phyloP scores from a whole-genome alignment of 192 early-diverging fungal genomes.

The Rhizophagus sp. region DNA sequence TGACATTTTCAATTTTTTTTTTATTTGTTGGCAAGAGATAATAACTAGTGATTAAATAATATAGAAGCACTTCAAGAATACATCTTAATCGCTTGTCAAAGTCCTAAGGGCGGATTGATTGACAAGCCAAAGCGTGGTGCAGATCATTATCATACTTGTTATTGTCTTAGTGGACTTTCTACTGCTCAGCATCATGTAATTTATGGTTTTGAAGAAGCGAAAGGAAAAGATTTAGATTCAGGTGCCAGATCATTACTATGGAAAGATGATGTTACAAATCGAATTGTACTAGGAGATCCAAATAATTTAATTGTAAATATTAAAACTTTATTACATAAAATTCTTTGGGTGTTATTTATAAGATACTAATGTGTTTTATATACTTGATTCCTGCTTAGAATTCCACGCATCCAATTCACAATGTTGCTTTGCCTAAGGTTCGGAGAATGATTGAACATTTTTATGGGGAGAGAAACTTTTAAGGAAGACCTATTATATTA shows the following conservation, averaged over 20 bases:
- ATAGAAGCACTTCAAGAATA: constrained; percentile 85
- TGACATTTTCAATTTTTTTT: no score
- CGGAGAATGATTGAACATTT: constrained; percentile 49
- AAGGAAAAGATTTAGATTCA: constrained; percentile 28
- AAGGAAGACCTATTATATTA: neutral
- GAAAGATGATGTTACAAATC: constrained; percentile 35
- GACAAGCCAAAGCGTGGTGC: constrained; percentile 88
- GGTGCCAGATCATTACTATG: constrained; percentile 46
- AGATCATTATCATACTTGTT: constrained; percentile 96
- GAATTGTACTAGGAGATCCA: constrained; percentile 46
- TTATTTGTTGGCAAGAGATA: no score
- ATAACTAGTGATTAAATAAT: neutral
- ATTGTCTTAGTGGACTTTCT: constrained; percentile 85
- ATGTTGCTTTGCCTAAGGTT: constrained; percentile 56
- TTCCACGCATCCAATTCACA: constrained; percentile 74
- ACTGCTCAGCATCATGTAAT: constrained; percentile 73
- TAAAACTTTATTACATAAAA: neutral
- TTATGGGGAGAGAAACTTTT: constrained; percentile 35
- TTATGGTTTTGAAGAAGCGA: constrained; percentile 36
- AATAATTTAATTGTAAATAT: constrained; percentile 53
- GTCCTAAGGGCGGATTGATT: constrained; percentile 73
- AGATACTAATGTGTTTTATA: neutral
- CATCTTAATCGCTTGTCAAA: constrained; percentile 84
- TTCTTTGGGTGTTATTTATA: neutral
- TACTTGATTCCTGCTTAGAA: constrained; percentile 35